Base-by-base conservation (phyloP, 139 green algal species). In the Picochlorum sp. region DNA sequence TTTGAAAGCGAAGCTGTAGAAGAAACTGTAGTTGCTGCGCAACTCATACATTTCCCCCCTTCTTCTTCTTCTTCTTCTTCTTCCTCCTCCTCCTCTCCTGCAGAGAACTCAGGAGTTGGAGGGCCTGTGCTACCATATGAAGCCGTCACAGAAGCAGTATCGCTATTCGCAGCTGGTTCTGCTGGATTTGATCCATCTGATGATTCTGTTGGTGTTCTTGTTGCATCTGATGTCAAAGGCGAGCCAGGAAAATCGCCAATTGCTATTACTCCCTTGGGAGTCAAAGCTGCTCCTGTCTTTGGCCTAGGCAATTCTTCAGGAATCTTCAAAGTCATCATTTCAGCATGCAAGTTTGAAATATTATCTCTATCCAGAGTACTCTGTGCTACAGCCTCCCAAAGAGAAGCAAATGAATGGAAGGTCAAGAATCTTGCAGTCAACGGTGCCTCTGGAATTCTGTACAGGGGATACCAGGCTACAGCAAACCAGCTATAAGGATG, bases 381-480 rank as follows among this genome's bases (percentile, higher is more conserved):
- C 16, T 53, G 44, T 26, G 24, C 25, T 33, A 56, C 65, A 61
- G 22, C 30, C 49, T 67, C 25, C 69, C 60, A 79, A 16, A 74
- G 51, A 5, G 64, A 66, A 18, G 68, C 73, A 20, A 84, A 55
- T 7, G 55, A 80, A 73, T 94, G 84, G 75, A 88, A 94, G 12
- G 81, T 87, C 24, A 94, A 73, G 71, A 94, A 94, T 39, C 81
- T 78, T 26, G 85, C 79, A n/a, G 61, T 76, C 32, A 91, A 72
- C 12, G 85, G 83, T 20, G 86, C 79, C 37, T 94, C 86, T 1
- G 86, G 86, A 47, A 94, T 88, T 59, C 86, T 72, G 65, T 90
- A 91, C 50, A 90, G 70, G 0, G 86, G 86, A 69, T 93, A 93
- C 86, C 86, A 94, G 0, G 82, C 83, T 33, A 93, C 83, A 18